A percentile compares a stretch with the other conserved stretches of the same genome.
Evolutionary conservation across 345 rosid species (phyloP).

Genomic region (Eucalyptus marginata): DNA sequence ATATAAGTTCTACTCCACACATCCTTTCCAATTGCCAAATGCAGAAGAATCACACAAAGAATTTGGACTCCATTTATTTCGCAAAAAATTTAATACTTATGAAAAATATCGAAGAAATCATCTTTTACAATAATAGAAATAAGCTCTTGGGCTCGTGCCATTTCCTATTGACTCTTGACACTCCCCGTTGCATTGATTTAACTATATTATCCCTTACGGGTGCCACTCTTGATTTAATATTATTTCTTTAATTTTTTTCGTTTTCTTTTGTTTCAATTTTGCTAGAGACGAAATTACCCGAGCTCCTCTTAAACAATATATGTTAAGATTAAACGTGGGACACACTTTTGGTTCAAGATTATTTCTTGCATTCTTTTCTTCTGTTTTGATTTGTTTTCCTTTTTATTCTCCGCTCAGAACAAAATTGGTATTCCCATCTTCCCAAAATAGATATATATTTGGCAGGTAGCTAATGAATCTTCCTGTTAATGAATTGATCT

Average conservation of each 20-base stretch:
- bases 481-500: neutral
- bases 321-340: neutral
- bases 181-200: neutral
- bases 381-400: neutral
- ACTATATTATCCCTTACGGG: rapidly evolving
- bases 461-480: neutral
- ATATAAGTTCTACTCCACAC: neutral
- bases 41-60: neutral
- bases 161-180: neutral
- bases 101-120: neutral
- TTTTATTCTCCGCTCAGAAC: neutral
- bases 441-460: too few relatives aligned
- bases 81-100: rapidly evolving
- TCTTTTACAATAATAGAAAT: rapidly evolving
- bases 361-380: neutral
- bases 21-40: neutral
- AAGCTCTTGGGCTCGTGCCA: neutral
- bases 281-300: neutral
- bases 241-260: too few relatives aligned
- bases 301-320: neutral
- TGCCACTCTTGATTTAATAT: neutral
- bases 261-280: too few relatives aligned
- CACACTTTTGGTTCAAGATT: neutral
- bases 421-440: too few relatives aligned
- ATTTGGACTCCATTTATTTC: neutral